These are phyloP conservation scores for Tetrapisispora pingtungensis DNA, from an alignment of 805 yeast species.

Conservation along the genomic window DNA sequence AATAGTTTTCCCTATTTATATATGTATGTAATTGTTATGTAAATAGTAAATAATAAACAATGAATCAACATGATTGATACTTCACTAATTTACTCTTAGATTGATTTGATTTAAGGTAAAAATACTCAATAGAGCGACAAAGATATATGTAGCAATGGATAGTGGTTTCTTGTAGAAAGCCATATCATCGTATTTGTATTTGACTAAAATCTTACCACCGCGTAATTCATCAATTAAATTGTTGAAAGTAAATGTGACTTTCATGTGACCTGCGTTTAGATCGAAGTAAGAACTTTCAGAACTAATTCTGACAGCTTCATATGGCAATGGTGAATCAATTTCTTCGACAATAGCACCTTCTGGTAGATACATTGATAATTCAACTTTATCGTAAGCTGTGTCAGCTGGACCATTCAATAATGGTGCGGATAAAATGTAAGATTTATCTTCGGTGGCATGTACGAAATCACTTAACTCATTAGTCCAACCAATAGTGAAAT, in stretches of 20 bases:
- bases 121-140: conserved; percentile 48
- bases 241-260: conserved; percentile 46
- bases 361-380: conserved; percentile 63
- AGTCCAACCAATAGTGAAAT: conserved; percentile 94
- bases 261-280: conserved; percentile 65
- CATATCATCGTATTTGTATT: conserved; percentile 48
- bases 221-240: conserved; percentile 64
- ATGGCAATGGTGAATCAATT: conserved; percentile 45
- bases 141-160: conserved; percentile 50
- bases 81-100: conserved; percentile 20
- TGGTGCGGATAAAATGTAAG: conserved; percentile 58
- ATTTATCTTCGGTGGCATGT: conserved; percentile 32
- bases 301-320: conserved; percentile 15
- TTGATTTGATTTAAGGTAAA: conserved; percentile 41
- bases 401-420: conserved; percentile 62
- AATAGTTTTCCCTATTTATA: conserved; percentile 3
- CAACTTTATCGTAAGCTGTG: conserved; percentile 53
- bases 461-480: conserved; percentile 46
- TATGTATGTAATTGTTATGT: conserved; percentile 9
- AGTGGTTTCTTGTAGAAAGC: conserved; percentile 57
- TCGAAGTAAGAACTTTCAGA: conserved; percentile 58
- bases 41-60: conserved; percentile 4
- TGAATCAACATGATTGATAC: conserved; percentile 37
- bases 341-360: conserved; percentile 64
- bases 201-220: conserved; percentile 44